phyloP scores from a whole-genome alignment of 1,284 basidiomycete genomes.

The Volvariella volvacea region DNA sequence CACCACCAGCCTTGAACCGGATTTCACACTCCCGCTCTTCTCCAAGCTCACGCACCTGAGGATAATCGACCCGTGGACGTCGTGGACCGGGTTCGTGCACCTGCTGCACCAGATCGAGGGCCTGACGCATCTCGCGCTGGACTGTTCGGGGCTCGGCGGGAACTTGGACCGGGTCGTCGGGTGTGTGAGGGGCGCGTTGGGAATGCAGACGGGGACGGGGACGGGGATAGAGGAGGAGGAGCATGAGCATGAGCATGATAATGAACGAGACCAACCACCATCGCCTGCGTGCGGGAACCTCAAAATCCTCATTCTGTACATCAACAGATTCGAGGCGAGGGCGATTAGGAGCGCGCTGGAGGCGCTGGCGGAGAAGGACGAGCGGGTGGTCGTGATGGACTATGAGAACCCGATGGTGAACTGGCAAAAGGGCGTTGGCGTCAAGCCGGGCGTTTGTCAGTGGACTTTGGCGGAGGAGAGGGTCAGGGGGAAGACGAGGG shows the following conservation, averaged over 20 bases:
- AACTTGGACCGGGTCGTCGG: background rate
- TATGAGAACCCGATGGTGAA: slow-evolving; percentile 6
- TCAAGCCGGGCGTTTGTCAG: slow-evolving; percentile 6
- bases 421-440: slow-evolving; percentile 9
- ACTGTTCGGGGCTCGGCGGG: background rate
- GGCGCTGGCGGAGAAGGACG: background rate
- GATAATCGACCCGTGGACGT: background rate
- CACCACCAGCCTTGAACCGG: background rate
- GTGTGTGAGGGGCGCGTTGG: no score
- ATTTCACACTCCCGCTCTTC: slow-evolving; percentile 4
- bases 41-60: background rate
- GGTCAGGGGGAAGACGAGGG: slow-evolving; percentile 3
- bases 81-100: background rate
- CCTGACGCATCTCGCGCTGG: background rate
- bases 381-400: background rate
- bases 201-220: background rate
- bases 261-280: background rate
- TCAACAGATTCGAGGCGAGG: background rate
- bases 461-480: slow-evolving; percentile 10
- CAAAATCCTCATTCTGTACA: no score
- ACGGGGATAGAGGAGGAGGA: background rate
- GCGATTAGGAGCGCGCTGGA: background rate
- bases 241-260: background rate
- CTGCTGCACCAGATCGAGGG: background rate
- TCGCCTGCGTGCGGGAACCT: background rate